Evolutionary conservation across 1,139 yeast genomes (phyloP).

Genomic region (Nadsonia commutata): DNA sequence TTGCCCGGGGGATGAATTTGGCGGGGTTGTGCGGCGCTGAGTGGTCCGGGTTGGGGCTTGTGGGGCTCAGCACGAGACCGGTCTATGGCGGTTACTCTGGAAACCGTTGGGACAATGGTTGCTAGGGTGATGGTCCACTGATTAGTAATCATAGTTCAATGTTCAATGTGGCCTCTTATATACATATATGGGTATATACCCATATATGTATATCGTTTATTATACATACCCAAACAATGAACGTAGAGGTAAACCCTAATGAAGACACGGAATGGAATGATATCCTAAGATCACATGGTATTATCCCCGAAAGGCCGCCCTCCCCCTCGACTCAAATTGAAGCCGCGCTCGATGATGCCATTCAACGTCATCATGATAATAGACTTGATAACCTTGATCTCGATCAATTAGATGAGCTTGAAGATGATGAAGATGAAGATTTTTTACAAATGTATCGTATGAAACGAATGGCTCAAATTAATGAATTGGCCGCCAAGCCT

Average conservation of each 20-base stretch:
- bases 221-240: constrained; percentile 31
- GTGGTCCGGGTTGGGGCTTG: no score
- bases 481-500: constrained; percentile 41
- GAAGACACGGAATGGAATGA: constrained; percentile 99
- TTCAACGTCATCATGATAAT: constrained; percentile 58
- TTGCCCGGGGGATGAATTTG: no score
- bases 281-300: constrained; percentile 74
- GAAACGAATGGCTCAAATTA: constrained; percentile 61
- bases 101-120: no score
- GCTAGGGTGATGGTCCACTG: no score
- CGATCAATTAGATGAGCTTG: constrained; percentile 67
- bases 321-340: constrained; percentile 80
- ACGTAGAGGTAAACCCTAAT: constrained; percentile 82
- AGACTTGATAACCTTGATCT: constrained; percentile 59
- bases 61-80: no score
- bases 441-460: constrained; percentile 60
- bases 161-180: no score
- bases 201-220: no score
- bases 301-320: constrained; percentile 83
- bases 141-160: no score
- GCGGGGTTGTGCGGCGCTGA: no score
- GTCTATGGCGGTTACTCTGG: no score
- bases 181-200: no score
- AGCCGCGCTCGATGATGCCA: constrained; percentile 74
- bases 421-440: constrained; percentile 61